Conservation (phyloP, 2,329 filamentous ascomycete genomes). For the Colletotrichum lini region DNA sequence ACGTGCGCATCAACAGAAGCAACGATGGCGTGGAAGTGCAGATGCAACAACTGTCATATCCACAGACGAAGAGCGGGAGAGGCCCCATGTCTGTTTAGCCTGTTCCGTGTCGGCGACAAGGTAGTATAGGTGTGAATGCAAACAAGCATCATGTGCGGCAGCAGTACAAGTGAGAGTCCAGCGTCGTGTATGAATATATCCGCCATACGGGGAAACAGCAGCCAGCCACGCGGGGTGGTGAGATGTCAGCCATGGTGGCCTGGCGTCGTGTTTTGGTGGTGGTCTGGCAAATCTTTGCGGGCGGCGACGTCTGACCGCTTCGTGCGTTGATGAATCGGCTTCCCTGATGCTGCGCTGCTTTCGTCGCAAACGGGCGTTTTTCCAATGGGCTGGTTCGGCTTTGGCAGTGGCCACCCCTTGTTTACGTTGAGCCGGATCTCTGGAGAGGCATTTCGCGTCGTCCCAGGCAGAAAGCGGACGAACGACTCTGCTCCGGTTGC, state of each 20-base stretch:
- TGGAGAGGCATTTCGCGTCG: conserved; percentile 3
- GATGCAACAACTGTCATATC: conserved; percentile 18
- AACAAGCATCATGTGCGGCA: conserved; percentile 7
- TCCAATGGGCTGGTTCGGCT: conserved; percentile 31
- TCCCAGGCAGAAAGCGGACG: conserved; percentile 2
- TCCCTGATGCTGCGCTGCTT: conserved; percentile 21
- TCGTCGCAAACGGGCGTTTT: conserved; percentile 12
- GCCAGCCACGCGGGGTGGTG: background rate
- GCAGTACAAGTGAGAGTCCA: background rate
- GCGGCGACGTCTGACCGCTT: conserved; percentile 32
- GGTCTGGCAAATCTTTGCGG: background rate
- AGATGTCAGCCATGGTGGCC: background rate
- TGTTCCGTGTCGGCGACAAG: background rate
- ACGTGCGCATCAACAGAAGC: conserved; percentile 30
- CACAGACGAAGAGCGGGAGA: background rate
- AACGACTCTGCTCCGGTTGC: background rate
- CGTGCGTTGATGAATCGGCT: conserved; percentile 11
- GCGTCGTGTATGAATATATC: background rate
- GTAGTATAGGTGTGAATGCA: background rate
- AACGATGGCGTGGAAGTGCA: conserved; percentile 26
- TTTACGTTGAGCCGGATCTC: conserved; percentile 12
- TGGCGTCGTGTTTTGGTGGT: background rate
- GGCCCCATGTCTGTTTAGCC: background rate
- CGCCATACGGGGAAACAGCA: background rate
- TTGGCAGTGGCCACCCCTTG: background rate